Base-by-base conservation (phyloP, 805 yeast species). In the Yarrowia porcina region DNA sequence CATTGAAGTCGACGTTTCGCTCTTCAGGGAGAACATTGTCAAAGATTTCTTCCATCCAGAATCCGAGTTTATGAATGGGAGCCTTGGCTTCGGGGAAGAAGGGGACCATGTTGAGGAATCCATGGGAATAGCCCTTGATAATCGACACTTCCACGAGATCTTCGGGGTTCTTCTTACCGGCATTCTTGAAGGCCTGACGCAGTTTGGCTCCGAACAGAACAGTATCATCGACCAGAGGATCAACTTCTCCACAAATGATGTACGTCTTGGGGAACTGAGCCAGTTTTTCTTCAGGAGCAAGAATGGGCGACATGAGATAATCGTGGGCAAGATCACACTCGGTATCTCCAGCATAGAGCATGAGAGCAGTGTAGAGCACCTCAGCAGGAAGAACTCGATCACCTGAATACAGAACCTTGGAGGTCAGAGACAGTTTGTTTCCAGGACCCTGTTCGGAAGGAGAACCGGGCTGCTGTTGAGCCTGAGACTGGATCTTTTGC, bases 201-300 rank as follows among this genome's bases (percentile, higher is more conserved):
- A 70, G 54, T 35, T 71, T 64, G 20, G 72, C 70, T 3, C 71
- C 71, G 49, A 70, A 71, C 13, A 71, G 41, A n/a, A 70, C 69
- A 5, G 73, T 67, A 44, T 71, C 73, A 44, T 70, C 73, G 20
- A 71, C 74, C 30, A 70, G 54, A 6, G 73, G 73, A 66, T 70
- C 73, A 15, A 70, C 73, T 45, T 70, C 73, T 17, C 73, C 73
- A 39, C 73, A 68, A 20, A 71, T 60, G 64, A 70, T 65, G 63
- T 71, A 70, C 30, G 69, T 69, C 47, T 70, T 68, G 17, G 73
- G 74, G 56, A 70, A 70, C 64, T 65, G 57, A 4, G 67, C 69
- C 17, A 70, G 63, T 20, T 70, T 59, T 45, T 66, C 65, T 4
- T 59, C 33, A 20, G 74, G 73, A 28, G 73, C 72, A 25, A 66